phyloP scores from a whole-genome alignment of 192 early-diverging fungal species.

The Nowakowskiella sp. region DNA sequence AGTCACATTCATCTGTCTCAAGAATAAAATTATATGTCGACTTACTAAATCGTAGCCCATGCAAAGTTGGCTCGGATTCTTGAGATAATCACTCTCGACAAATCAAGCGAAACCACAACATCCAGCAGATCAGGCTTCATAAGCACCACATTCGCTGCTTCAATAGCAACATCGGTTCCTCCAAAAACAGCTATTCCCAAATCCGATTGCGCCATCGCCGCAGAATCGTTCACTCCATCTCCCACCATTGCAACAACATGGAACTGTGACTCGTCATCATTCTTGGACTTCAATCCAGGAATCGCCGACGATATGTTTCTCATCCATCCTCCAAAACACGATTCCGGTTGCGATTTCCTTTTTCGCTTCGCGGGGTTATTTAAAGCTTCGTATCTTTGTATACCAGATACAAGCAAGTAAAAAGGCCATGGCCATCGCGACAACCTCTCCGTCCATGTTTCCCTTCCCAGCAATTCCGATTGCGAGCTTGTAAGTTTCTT shows the following conservation, averaged over 20 bases:
- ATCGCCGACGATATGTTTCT: too few relatives aligned
- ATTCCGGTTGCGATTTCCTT: not conserved
- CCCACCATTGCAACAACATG: constrained; percentile 92
- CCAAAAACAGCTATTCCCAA: constrained; percentile 83
- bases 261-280: too few relatives aligned
- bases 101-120: constrained; percentile 78
- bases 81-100: constrained; percentile 73
- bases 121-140: constrained; percentile 82
- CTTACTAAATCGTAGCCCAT: constrained; percentile 77
- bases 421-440: too few relatives aligned
- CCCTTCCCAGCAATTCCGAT: too few relatives aligned
- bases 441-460: too few relatives aligned
- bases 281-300: not conserved
- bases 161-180: constrained; percentile 93
- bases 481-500: too few relatives aligned
- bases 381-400: not conserved
- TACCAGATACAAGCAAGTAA: too few relatives aligned
- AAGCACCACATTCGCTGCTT: constrained; percentile 85
- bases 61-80: constrained; percentile 80
- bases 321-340: too few relatives aligned
- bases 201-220: constrained; percentile 75
- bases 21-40: constrained; percentile 8
- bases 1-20: not conserved
- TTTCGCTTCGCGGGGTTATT: not conserved
- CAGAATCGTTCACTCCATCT: constrained; percentile 95